phyloP scores from a whole-genome alignment of 176 grass and related monocot genomes.

The Oryza brachyantha region DNA sequence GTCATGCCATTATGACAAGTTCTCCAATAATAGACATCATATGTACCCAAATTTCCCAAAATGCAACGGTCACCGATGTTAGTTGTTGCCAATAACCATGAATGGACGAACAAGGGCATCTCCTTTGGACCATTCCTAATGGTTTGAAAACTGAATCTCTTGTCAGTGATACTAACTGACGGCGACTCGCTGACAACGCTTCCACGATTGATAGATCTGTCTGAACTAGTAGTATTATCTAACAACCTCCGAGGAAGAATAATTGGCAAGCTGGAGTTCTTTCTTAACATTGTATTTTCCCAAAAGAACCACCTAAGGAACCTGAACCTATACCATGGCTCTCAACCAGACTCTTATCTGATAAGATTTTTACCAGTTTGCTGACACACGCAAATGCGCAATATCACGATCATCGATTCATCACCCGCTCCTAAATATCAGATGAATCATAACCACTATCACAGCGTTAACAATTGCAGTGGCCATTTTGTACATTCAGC shows the following conservation, averaged over 20 bases:
- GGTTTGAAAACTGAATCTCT: not conserved
- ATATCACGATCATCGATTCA: not conserved
- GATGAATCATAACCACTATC: constrained; percentile 3
- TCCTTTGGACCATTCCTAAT: too few species aligned
- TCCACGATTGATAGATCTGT: too few species aligned
- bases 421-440: not conserved
- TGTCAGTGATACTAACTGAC: not conserved
- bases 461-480: not conserved
- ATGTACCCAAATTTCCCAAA: not conserved
- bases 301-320: not conserved
- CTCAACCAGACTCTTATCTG: not conserved
- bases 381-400: too few species aligned
- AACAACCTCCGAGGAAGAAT: too few species aligned
- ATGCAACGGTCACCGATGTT: not conserved
- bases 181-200: not conserved
- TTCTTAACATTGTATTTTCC: too few species aligned
- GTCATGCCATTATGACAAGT: too few species aligned
- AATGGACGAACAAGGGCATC: too few species aligned
- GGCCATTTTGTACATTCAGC: not conserved
- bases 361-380: not conserved
- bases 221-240: too few species aligned
- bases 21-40: too few species aligned
- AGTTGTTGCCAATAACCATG: not conserved
- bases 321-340: not conserved
- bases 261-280: too few species aligned